Evolutionary conservation across 805 yeast species (phyloP), one percentile per base, ranked within the genome.

Genomic region (Ogataea methylovora): DNA sequence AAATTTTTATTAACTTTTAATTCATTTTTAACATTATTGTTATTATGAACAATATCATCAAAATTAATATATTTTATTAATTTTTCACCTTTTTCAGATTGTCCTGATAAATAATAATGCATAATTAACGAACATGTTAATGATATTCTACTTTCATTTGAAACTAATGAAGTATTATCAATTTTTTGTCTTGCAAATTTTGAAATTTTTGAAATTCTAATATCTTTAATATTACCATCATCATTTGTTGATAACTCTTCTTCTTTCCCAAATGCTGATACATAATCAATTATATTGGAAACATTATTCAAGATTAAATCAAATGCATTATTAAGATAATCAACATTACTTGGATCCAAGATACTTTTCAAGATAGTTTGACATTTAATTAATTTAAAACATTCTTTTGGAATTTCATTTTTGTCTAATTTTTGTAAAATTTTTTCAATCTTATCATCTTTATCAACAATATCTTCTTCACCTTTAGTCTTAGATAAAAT

Each of bases 121-220:
- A 54, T 22, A 15, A 57, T 52, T 29, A 55, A 35, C 1, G 53
- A 44, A 35, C 61, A 55, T 1, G 57, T 45, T 28, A 58, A 38
- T 4, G 54, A 44, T 8, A 58, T 33, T 35, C 59, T 44, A 27
- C 52, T 53, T 27, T 54, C 61, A 29, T 53, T 51, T 12, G 51
- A 38, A 6, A 56, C 8, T 19, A 25, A 22, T 23, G 25, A 8
- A 11, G 25, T 11, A 23, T 23, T 23, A 23, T 23, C 10, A 21
- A 10, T 10, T 7, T 21, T 8, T 21, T 21, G 23, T 10, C 23
- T 8, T 21, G 23, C 9, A 10, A 29, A 35, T 13, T n/a, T n/a
- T n/a, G n/a, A n/a, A n/a, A 44, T 41, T 17, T 42, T 43, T 17
- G 37, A 31, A 14, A 45, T 41, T 4, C 32, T 24, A 11, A 39